These are phyloP conservation scores for Sparassis latifolia DNA, from an alignment of 1,284 basidiomycete species.

Conservation along the genomic window DNA sequence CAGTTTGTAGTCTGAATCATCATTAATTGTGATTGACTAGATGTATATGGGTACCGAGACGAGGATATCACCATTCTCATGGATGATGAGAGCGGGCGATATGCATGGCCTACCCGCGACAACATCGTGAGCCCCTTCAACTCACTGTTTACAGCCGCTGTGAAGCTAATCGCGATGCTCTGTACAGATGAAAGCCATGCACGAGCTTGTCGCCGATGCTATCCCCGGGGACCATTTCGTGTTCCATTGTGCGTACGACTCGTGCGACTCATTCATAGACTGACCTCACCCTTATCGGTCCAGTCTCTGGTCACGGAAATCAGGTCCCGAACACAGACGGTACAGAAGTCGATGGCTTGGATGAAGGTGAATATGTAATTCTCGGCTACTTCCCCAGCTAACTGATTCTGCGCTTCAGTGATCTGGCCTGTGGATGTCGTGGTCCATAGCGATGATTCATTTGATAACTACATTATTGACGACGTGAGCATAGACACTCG, in stretches of 20 bases:
- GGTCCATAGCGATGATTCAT: constrained; percentile 1
- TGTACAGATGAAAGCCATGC: constrained; percentile 15
- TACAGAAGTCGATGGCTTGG: constrained; percentile 18
- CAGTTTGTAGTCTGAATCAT: too few species aligned
- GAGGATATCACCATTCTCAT: constrained; percentile 16
- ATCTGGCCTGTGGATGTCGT: constrained; percentile 9
- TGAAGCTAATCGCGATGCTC: background rate
- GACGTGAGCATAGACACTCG: constrained; percentile 4
- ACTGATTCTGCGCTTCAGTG: background rate
- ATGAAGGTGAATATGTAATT: constrained; percentile 14
- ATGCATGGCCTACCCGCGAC: constrained; percentile 12
- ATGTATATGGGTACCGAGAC: constrained; percentile 10
- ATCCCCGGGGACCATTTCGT: constrained; percentile 16
- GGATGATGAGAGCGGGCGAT: constrained; percentile 8
- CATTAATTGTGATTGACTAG: background rate
- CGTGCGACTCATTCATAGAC: background rate
- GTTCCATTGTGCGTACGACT: constrained; percentile 16
- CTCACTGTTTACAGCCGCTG: too few species aligned
- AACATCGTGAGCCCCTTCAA: constrained; percentile 13
- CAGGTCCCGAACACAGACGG: constrained; percentile 13
- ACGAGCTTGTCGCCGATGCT: constrained; percentile 13
- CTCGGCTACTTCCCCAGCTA: too few species aligned
- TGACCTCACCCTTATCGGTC: background rate
- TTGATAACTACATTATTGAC: constrained; percentile 13
- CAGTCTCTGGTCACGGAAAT: constrained; percentile 21